Evolutionary conservation across 1,139 yeast species (phyloP).

Genomic region (Sugiyamaella paludigena): DNA sequence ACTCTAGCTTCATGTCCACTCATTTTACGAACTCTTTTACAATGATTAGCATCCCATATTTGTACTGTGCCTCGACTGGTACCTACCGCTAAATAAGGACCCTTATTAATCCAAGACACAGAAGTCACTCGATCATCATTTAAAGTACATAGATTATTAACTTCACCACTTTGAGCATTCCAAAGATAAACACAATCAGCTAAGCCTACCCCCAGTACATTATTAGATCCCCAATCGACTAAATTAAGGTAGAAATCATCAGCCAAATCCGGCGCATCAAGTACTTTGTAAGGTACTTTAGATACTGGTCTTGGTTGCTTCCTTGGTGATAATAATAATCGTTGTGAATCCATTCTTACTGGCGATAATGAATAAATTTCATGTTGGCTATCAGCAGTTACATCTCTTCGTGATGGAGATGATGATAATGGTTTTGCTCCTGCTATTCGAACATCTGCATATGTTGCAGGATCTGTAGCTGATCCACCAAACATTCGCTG

Average conservation of each 20-base stretch:
- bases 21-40: constrained; percentile 58
- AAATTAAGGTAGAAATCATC: constrained; percentile 92
- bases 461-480: constrained; percentile 4
- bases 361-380: constrained; percentile 74
- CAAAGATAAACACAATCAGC: constrained; percentile 87
- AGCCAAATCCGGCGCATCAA: constrained; percentile 93
- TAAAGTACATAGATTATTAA: constrained; percentile 69
- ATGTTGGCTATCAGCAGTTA: constrained; percentile 22
- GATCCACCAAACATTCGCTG: constrained; percentile 3
- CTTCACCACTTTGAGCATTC: constrained; percentile 86
- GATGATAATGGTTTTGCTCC: not conserved
- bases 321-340: constrained; percentile 73
- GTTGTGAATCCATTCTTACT: constrained; percentile 84
- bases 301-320: constrained; percentile 74
- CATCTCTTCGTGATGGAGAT: constrained; percentile 15
- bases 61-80: constrained; percentile 84
- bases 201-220: constrained; percentile 84
- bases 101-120: constrained; percentile 78
- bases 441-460: too few species aligned
- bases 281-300: constrained; percentile 85
- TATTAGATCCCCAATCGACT: constrained; percentile 95
- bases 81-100: constrained; percentile 92
- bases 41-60: constrained; percentile 72
- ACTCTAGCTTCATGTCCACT: constrained; percentile 86
- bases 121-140: constrained; percentile 71